These are phyloP conservation scores for Phtheirospermum japonicum DNA, from an alignment of 257 asterid species.

Conservation along the genomic window DNA sequence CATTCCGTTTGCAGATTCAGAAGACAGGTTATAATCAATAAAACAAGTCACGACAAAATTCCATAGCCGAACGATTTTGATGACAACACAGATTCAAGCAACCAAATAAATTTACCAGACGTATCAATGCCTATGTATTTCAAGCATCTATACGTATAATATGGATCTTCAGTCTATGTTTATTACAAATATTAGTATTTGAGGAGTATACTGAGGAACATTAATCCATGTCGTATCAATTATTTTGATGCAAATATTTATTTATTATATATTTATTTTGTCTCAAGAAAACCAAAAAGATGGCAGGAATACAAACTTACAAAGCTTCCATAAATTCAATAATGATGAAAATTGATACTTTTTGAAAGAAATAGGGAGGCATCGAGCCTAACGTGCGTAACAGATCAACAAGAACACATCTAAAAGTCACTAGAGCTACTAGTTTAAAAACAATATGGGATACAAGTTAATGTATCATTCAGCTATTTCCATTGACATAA, in stretches of 20 bases:
- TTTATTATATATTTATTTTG: too few relatives aligned
- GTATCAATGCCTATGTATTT: not conserved
- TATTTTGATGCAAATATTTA: too few relatives aligned
- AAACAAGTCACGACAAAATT: not conserved
- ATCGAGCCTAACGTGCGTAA: not conserved
- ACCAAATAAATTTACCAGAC: not conserved
- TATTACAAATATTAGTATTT: too few relatives aligned
- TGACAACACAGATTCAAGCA: slow-evolving; percentile 10
- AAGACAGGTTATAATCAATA: slow-evolving; percentile 3
- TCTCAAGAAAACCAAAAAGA: not conserved
- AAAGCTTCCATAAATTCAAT: too few relatives aligned
- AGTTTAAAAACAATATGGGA: too few relatives aligned
- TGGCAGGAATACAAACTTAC: too few relatives aligned
- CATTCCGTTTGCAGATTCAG: not conserved
- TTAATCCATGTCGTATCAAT: too few relatives aligned
- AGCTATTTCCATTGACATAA: not conserved
- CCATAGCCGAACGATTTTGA: slow-evolving; percentile 18
- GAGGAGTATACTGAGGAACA: too few relatives aligned
- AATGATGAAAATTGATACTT: too few relatives aligned
- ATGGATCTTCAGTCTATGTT: too few relatives aligned
- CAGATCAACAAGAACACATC: slow-evolving; percentile 5
- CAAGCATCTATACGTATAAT: too few relatives aligned
- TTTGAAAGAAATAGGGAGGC: not conserved
- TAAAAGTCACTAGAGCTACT: not conserved
- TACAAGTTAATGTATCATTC: slow-evolving; percentile 5